Evolutionary conservation across 169 alveolate species (phyloP).

Genomic region (Cryptosporidium canis): DNA sequence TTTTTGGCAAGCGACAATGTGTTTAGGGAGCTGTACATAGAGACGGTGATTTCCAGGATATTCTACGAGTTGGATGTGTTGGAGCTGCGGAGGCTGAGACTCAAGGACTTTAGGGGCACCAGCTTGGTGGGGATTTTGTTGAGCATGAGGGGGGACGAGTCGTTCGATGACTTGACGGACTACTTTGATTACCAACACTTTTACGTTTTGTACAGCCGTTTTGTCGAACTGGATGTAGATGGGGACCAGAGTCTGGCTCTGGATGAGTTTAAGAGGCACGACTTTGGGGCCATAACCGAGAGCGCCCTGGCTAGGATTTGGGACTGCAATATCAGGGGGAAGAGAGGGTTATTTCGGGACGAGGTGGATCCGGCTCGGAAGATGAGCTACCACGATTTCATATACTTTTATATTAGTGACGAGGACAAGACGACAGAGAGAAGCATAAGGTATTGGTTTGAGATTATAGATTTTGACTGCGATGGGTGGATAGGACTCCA

Average conservation of each 20-base stretch:
- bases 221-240: conserved; percentile 87
- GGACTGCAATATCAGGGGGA: conserved; percentile 83
- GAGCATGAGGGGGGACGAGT: conserved; percentile 81
- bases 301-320: conserved; percentile 86
- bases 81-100: conserved; percentile 84
- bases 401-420: conserved; percentile 85
- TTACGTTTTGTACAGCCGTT: conserved; percentile 86
- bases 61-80: conserved; percentile 80
- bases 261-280: conserved; percentile 85
- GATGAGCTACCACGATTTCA: conserved; percentile 88
- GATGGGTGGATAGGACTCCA: conserved; percentile 82
- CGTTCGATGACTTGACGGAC: conserved; percentile 73
- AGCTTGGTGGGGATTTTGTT: conserved; percentile 77
- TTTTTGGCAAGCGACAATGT: conserved; percentile 15
- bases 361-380: conserved; percentile 37
- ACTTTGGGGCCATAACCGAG: conserved; percentile 84
- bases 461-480: conserved; percentile 85
- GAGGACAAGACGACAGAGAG: conserved; percentile 87
- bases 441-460: conserved; percentile 87
- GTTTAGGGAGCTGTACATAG: conserved; percentile 81
- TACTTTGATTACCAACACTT: conserved; percentile 89
- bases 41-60: conserved; percentile 86
- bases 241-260: conserved; percentile 85
- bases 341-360: conserved; percentile 76
- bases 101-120: conserved; percentile 83